Evolutionary conservation across 257 asterid genomes (phyloP).

Genomic region (Cordia subcordata): DNA sequence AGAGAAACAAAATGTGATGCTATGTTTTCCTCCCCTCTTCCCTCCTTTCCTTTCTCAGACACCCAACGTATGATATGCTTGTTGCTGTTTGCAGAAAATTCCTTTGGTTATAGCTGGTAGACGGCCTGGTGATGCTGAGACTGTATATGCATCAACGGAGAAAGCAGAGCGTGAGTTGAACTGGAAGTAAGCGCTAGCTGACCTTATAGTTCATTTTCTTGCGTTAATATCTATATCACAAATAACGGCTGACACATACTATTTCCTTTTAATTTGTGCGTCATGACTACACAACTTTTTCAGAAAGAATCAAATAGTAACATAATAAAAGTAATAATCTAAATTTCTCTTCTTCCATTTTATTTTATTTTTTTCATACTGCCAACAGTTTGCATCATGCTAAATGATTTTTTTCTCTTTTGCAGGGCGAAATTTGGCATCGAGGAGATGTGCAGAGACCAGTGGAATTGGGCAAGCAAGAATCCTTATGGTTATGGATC

Average conservation of each 20-base stretch:
- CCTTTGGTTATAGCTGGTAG: slow-evolving; percentile 80
- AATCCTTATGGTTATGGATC: slow-evolving; percentile 78
- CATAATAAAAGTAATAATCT: neutral
- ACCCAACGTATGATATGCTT: neutral
- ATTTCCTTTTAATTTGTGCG: no score
- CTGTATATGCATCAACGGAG: slow-evolving; percentile 74
- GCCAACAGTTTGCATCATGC: neutral
- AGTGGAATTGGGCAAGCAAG: slow-evolving; percentile 99
- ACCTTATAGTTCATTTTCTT: neutral
- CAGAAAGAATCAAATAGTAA: no score
- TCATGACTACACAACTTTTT: no score
- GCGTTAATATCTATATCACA: no score
- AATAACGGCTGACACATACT: no score
- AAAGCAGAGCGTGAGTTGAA: slow-evolving; percentile 84
- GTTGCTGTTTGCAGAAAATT: slow-evolving; percentile 47
- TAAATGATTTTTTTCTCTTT: neutral
- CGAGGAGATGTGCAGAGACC: slow-evolving; percentile 88
- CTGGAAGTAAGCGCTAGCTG: slow-evolving; percentile 71
- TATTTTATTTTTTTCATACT: neutral
- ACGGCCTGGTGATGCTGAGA: slow-evolving; percentile 97
- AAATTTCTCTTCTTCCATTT: no score
- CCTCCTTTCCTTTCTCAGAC: neutral
- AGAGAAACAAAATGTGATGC: neutral
- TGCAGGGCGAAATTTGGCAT: slow-evolving; percentile 76
- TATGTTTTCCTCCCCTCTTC: neutral